Evolutionary conservation across 257 asterid genomes (phyloP).

Genomic region (Capsicum chinense): DNA sequence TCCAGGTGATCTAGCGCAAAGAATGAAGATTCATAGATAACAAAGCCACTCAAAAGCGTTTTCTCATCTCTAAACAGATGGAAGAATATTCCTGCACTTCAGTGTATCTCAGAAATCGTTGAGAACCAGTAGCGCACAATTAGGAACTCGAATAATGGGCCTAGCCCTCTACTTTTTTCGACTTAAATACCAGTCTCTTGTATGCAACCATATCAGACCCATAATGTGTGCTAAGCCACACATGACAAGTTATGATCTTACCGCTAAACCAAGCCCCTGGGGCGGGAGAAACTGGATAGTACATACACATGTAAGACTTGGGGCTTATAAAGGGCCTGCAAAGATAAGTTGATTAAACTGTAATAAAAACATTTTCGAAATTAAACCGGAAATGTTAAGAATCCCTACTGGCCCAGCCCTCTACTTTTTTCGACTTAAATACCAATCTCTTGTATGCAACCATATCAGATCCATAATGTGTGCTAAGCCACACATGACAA

Average conservation of each 20-base stretch:
- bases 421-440: not conserved
- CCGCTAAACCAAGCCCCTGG: not conserved
- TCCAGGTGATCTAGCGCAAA: not conserved
- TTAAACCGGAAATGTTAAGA: not conserved
- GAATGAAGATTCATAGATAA: not conserved
- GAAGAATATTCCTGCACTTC: conserved; percentile 2
- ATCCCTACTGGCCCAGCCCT: not conserved
- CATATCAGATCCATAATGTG: not conserved
- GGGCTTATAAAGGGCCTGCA: not conserved
- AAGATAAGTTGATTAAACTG: not conserved
- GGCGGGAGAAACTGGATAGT: not conserved
- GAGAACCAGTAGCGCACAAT: not conserved
- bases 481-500: not conserved
- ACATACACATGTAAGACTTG: not conserved
- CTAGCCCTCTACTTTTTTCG: not conserved
- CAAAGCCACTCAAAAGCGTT: not conserved
- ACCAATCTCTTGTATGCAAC: not conserved
- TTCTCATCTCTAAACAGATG: not conserved
- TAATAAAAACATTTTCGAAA: not conserved
- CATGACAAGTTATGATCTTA: not conserved
- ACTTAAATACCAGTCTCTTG: not conserved
- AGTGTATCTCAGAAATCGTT: no score
- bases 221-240: not conserved
- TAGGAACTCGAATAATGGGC: not conserved
- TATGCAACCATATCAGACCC: not conserved